Percentiles rank a stretch among this genome's conserved stretches.
phyloP scores from a whole-genome alignment of 805 yeast genomes.

The Nakazawaea wickerhamii region DNA sequence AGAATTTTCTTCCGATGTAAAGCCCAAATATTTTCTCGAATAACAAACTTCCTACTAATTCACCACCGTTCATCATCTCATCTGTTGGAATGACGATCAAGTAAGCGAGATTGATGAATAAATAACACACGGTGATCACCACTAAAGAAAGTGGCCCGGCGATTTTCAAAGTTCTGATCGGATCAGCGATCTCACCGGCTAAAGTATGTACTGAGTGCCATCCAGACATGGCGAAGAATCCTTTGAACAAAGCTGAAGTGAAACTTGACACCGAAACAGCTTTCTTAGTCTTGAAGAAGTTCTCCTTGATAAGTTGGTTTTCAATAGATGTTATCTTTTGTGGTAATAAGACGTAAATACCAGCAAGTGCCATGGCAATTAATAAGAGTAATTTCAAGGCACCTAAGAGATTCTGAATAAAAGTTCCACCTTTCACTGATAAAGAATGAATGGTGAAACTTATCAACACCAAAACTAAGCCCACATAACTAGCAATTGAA shows the following conservation, averaged over 20 bases:
- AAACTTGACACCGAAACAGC: conserved; percentile 35
- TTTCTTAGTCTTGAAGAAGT: conserved; percentile 24
- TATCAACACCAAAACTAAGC: conserved; percentile 31
- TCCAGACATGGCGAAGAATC: conserved; percentile 46
- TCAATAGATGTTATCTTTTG: conserved; percentile 36
- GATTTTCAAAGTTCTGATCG: conserved; percentile 42
- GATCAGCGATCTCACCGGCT: conserved; percentile 50
- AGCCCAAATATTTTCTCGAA: conserved; percentile 48
- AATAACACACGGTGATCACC: conserved; percentile 37
- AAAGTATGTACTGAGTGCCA: conserved; percentile 53
- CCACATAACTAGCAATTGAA: conserved; percentile 35
- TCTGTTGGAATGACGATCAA: conserved; percentile 44
- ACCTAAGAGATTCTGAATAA: conserved; percentile 59
- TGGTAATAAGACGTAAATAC: conserved; percentile 53
- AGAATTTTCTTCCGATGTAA: conserved; percentile 39
- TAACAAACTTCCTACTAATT: conserved; percentile 45
- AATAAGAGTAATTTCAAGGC: conserved; percentile 52
- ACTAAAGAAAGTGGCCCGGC: conserved; percentile 47
- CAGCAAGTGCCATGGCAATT: conserved; percentile 48
- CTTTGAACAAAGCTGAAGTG: conserved; percentile 46
- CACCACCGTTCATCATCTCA: conserved; percentile 40
- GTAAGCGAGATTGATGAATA: conserved; percentile 45
- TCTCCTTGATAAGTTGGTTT: conserved; percentile 31
- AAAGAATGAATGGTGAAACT: conserved; percentile 46
- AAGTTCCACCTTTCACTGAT: conserved; percentile 55